These are phyloP conservation scores for Noccaea caerulescens DNA, from an alignment of 345 rosid species.

Conservation along the genomic window DNA sequence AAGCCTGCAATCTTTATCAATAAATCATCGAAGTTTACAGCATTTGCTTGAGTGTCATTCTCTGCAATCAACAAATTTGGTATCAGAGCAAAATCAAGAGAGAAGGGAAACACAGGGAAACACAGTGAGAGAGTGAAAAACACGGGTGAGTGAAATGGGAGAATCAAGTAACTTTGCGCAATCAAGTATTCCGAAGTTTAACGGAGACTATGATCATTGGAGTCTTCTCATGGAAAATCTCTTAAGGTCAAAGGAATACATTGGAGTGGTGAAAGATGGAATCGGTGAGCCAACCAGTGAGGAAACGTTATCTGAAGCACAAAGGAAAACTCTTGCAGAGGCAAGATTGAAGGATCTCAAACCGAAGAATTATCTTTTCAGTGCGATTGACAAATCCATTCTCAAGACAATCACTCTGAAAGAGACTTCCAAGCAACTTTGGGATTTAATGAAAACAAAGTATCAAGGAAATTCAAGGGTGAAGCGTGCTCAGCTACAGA, in stretches of 20 bases:
- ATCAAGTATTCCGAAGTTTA: neutral
- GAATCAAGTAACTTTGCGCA: neutral
- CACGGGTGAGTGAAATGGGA: too few relatives aligned
- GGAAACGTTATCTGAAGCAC: neutral
- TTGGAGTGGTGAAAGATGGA: neutral
- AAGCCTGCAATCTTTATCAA: too few relatives aligned
- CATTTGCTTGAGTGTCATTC: too few relatives aligned
- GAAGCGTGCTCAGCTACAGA: neutral
- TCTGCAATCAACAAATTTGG: too few relatives aligned
- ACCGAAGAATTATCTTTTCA: neutral
- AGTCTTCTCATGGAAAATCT: conserved; percentile 26
- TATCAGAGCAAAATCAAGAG: too few relatives aligned
- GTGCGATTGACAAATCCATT: neutral
- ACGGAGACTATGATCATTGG: conserved; percentile 17
- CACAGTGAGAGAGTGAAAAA: too few relatives aligned
- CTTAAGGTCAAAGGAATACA: neutral
- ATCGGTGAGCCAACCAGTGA: neutral
- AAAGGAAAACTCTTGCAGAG: neutral
- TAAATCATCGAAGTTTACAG: too few relatives aligned
- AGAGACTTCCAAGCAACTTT: neutral
- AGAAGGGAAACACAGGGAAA: too few relatives aligned
- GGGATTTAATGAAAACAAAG: neutral
- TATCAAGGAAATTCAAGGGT: neutral
- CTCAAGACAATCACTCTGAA: neutral
- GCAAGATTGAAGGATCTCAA: neutral